Percentiles rank a stretch among this genome's conserved stretches.
phyloP scores from a whole-genome alignment of 169 alveolate genomes.

The Cyclospora cayetanensis region DNA sequence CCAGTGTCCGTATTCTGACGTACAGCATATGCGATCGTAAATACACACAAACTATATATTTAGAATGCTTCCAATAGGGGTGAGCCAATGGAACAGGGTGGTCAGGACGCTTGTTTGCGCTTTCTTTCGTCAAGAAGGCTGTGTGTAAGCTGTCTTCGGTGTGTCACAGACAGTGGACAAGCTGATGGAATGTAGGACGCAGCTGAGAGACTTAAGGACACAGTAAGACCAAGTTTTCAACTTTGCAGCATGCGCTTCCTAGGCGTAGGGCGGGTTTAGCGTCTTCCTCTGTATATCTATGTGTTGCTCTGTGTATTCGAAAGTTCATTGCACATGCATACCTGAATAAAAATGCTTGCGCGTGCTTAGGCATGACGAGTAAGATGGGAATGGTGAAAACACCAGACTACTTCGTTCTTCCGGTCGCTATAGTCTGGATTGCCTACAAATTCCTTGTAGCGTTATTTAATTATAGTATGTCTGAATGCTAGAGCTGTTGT shows the following conservation, averaged over 20 bases:
- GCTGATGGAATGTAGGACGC: conserved; percentile 22
- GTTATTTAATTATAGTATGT: not conserved
- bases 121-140: not conserved
- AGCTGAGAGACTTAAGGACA: conserved; percentile 14
- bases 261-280: not conserved
- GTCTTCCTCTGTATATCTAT: not conserved
- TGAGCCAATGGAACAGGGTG: not conserved
- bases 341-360: no score
- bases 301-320: not conserved
- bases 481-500: not conserved
- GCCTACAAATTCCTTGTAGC: not conserved
- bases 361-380: no score
- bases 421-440: not conserved
- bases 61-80: no score
- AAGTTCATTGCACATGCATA: no score
- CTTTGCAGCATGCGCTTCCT: not conserved
- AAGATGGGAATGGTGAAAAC: no score
- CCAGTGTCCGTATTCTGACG: not conserved
- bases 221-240: not conserved
- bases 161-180: conserved; percentile 52
- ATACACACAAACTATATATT: not conserved
- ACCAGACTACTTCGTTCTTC: not conserved
- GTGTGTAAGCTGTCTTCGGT: not conserved
- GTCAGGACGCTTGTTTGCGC: not conserved
- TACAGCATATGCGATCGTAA: not conserved